Conservation (phyloP, 306 rosid genomes). For the Cicer cuneatum region DNA sequence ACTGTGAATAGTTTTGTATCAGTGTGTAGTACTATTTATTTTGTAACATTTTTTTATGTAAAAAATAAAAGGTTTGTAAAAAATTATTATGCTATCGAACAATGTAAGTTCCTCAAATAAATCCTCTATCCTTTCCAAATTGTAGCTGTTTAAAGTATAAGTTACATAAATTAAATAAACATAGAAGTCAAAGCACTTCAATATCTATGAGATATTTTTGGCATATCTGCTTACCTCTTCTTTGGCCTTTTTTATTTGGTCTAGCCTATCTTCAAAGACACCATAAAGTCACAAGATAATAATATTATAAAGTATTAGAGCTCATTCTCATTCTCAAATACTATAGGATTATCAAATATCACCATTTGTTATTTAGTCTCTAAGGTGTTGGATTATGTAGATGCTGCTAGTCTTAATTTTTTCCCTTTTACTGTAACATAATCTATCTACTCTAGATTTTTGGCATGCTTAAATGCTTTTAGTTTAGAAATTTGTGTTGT, state of each 20-base stretch:
- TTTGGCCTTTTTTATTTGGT: constrained; percentile 3
- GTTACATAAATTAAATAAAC: background rate
- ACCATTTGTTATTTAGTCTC: constrained; percentile 5
- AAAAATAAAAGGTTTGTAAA: no score
- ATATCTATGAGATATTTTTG: background rate
- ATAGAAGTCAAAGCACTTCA: background rate
- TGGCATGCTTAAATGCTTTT: constrained; percentile 14
- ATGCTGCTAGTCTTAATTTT: background rate
- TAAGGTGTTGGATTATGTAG: constrained; percentile 9
- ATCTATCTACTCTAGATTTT: background rate
- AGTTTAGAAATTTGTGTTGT: background rate
- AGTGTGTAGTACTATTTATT: no score
- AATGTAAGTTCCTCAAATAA: constrained; percentile 8
- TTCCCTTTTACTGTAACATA: constrained; percentile 3
- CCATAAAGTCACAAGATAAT: background rate
- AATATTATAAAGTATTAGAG: no score
- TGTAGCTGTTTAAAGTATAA: background rate
- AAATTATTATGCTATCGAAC: constrained; percentile 5
- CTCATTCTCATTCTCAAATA: no score
- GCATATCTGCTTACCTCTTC: background rate
- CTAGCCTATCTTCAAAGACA: background rate
- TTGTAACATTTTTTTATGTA: no score
- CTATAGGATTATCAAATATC: no score
- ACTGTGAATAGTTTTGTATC: no score
- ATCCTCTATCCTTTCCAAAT: constrained; percentile 5